Conservation (phyloP, 768 basidiomycete genomes). For the Boletus edulis region DNA sequence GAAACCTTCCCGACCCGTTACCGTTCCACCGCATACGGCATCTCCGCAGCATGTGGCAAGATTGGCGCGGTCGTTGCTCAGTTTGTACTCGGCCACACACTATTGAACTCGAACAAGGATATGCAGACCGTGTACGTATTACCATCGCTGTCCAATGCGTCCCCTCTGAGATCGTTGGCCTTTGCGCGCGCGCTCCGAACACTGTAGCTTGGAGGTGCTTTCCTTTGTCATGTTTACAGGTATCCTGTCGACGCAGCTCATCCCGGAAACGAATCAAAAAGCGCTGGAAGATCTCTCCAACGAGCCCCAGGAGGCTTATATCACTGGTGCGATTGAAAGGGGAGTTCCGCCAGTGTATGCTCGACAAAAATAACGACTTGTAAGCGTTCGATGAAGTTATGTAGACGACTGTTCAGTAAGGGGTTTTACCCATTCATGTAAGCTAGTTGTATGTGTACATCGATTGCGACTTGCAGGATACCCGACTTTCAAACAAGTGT, state of each 20-base stretch:
- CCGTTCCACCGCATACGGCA: conserved; percentile 72
- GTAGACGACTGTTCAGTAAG: neutral
- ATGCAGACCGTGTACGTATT: conserved; percentile 63
- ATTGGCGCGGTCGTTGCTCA: conserved; percentile 76
- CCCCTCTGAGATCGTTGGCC: neutral
- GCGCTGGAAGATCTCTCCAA: conserved; percentile 71
- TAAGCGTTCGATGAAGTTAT: neutral
- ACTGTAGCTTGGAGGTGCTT: conserved; percentile 63
- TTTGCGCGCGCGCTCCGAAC: neutral
- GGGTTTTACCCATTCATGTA: neutral
- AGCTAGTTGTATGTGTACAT: neutral
- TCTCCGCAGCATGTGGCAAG: conserved; percentile 73
- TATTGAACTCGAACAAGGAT: conserved; percentile 50
- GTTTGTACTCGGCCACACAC: conserved; percentile 66
- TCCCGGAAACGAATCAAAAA: conserved; percentile 75
- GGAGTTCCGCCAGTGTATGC: conserved; percentile 10
- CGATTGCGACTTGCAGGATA: neutral
- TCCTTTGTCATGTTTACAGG: conserved; percentile 86
- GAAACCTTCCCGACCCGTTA: conserved; percentile 79
- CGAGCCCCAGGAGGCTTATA: conserved; percentile 64
- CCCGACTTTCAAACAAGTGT: neutral
- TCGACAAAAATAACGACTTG: neutral
- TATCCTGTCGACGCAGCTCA: conserved; percentile 71
- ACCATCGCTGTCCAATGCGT: neutral
- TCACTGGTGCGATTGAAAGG: conserved; percentile 26